Conservation (phyloP, 2,329 filamentous ascomycete species). For the Trichocomaceae sp. region DNA sequence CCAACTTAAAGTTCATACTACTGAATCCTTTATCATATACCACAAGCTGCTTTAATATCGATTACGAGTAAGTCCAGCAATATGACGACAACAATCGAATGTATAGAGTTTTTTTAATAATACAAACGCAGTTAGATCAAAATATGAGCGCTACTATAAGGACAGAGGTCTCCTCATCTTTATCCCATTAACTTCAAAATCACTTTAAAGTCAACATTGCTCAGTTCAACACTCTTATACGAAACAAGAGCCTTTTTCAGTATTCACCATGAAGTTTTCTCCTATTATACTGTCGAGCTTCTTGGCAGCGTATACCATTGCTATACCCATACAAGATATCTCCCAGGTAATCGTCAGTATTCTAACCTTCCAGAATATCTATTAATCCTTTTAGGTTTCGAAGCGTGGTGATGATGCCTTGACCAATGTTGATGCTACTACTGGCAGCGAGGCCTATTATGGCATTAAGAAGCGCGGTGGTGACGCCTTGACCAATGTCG, state of each 20-base stretch:
- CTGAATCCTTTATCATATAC: neutral
- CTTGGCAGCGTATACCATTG: neutral
- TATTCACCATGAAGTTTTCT: neutral
- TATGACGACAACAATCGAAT: neutral
- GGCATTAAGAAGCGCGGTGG: neutral
- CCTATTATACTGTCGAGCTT: neutral
- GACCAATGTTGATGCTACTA: neutral
- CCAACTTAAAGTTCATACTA: neutral
- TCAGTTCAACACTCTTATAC: neutral
- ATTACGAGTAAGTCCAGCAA: neutral
- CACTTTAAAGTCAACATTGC: neutral
- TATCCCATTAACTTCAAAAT: neutral
- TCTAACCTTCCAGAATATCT: neutral
- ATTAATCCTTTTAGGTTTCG: neutral
- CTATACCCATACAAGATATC: neutral
- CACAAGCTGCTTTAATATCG: neutral
- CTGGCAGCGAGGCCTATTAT: neutral
- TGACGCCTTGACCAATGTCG: neutral
- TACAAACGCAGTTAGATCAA: neutral
- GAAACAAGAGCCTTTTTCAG: neutral
- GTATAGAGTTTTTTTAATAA: neutral
- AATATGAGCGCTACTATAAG: neutral
- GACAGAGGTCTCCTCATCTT: neutral
- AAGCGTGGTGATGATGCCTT: neutral
- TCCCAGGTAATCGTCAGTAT: neutral